A percentile compares a stretch with the other conserved stretches of the same genome.
Evolutionary conservation across 768 basidiomycete species (phyloP).

Genomic region (Rhodotorula sphaerocarpa): DNA sequence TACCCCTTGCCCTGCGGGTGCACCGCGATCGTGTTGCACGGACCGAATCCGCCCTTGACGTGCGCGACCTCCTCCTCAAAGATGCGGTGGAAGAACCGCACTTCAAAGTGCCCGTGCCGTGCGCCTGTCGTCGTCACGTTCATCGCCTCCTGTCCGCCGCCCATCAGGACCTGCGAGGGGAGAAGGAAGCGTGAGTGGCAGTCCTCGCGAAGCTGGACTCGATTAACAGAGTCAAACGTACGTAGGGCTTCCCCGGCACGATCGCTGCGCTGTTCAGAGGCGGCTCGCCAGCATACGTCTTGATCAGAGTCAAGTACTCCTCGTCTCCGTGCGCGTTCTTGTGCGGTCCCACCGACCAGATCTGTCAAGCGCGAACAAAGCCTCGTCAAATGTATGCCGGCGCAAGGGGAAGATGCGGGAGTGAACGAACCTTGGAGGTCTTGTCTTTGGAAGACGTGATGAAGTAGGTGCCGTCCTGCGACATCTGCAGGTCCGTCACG

Average conservation of each 20-base stretch:
- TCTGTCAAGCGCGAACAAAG: constrained; percentile 43
- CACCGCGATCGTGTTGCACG: constrained; percentile 92
- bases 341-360: constrained; percentile 45
- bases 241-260: constrained; percentile 74
- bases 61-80: constrained; percentile 67
- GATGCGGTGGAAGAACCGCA: constrained; percentile 79
- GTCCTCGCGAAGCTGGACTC: not conserved
- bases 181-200: not conserved
- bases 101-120: constrained; percentile 95
- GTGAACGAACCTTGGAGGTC: constrained; percentile 66
- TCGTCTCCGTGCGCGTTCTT: constrained; percentile 56
- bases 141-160: constrained; percentile 98
- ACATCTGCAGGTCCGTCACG: constrained; percentile 87
- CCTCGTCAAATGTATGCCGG: not conserved
- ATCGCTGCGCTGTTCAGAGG: constrained; percentile 89
- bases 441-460: constrained; percentile 96
- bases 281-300: constrained; percentile 86
- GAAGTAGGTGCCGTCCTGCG: constrained; percentile 84
- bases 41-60: constrained; percentile 95
- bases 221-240: constrained; percentile 43
- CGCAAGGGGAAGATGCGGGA: not conserved
- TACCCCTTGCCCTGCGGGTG: constrained; percentile 81
- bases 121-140: constrained; percentile 86
- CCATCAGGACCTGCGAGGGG: constrained; percentile 52
- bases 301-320: constrained; percentile 78